Evolutionary conservation across 1,139 yeast species (phyloP), one percentile per base, ranked within the genome.

Genomic region (Suhomyces anneliseae): DNA sequence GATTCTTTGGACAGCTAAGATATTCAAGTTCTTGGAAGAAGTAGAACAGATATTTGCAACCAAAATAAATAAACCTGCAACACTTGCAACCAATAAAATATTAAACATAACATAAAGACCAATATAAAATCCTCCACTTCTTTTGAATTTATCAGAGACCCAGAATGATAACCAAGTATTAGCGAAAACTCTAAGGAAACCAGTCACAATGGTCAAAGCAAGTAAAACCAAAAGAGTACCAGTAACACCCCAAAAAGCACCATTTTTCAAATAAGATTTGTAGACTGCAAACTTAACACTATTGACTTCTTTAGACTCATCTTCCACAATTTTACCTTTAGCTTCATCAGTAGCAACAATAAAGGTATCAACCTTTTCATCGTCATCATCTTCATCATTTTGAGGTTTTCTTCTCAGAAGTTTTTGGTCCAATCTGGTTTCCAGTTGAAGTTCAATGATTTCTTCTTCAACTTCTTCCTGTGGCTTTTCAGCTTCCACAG

Each of bases 111-210:
- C 81, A 58, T 86, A 87, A 36, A 86, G 52, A 1, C 90, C 96
- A 68, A 88, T 86, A 64, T 90, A 90, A 54, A 82, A 80, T 3
- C 79, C 77, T 41, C 74, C 69, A 1, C 79, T 54, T 43, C 59
- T 60, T 2, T 59, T 47, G 57, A 85, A 89, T 61, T 79, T 83
- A 43, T 72, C 45, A 12, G 76, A 78, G 6, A 87, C 76, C 97
- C 97, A 90, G 64, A 81, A 90, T 0, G 96, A 85, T 50, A 90
- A 72, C 96, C 96, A 90, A 26, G 85, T 84, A 56, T 86, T 87
- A 31, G 87, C 76, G 61, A 88, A 87, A 33, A 87, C 65, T 44
- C 72, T 76, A 50, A 78, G 72, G 59, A 87, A 88, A 0, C 89
- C 78, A 5, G 82, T 65, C 8, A 83, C 53, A 1, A 57, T 7